Percentiles rank a stretch among this genome's conserved stretches.
Conservation (phyloP, 108 stramenopile species). For the Cyclotella kingstonii region DNA sequence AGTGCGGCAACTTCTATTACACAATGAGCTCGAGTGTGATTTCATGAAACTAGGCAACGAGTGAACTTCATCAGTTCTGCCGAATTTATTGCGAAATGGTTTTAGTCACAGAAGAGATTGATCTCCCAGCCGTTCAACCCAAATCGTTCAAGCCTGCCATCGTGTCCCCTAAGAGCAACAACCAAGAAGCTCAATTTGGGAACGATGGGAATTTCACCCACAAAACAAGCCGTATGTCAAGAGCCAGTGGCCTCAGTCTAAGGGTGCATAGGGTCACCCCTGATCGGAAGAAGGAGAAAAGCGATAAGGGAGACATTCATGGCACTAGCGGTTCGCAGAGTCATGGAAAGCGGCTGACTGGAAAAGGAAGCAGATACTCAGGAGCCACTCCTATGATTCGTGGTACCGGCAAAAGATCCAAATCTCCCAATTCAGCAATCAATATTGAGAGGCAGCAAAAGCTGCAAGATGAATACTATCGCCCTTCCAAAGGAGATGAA, state of each 20-base stretch:
- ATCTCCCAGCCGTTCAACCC: background rate
- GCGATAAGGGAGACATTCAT: background rate
- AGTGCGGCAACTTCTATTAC: too few species aligned
- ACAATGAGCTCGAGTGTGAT: too few species aligned
- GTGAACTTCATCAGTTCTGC: too few species aligned
- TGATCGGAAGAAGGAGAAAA: background rate
- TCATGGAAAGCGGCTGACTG: background rate
- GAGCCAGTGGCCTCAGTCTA: background rate
- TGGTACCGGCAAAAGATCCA: background rate
- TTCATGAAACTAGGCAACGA: too few species aligned
- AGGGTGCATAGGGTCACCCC: constrained; percentile 1
- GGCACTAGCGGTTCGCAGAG: background rate
- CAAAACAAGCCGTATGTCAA: background rate
- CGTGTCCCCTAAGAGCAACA: background rate
- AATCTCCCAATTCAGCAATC: background rate
- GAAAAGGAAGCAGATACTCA: background rate
- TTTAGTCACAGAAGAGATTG: constrained; percentile 5
- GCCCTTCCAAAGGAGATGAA: constrained; percentile 1
- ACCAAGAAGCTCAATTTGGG: background rate
- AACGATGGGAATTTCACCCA: background rate
- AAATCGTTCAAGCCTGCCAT: constrained; percentile 7
- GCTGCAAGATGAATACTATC: constrained; percentile 26
- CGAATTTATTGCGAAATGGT: too few species aligned
- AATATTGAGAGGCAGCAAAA: constrained; percentile 19
- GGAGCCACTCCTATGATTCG: constrained; percentile 13